A percentile compares a stretch with the other conserved stretches of the same genome.
These are phyloP conservation scores for Termitomyces eurrhizus DNA, from an alignment of 768 basidiomycete species.

Conservation along the genomic window DNA sequence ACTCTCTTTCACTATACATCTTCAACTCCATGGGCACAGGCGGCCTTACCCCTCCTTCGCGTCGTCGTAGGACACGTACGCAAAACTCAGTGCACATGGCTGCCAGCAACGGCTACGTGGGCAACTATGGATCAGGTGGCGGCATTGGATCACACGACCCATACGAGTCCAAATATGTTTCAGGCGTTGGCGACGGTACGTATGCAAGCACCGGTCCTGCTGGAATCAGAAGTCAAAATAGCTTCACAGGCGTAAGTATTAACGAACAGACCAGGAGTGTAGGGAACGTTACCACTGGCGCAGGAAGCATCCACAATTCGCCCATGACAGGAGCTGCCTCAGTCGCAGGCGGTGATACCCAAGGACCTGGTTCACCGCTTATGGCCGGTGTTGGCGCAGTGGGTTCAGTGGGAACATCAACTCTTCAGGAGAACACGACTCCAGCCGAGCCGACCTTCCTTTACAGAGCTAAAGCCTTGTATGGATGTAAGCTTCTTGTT, in stretches of 20 bases:
- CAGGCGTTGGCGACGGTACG: conserved; percentile 42
- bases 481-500: conserved; percentile 62
- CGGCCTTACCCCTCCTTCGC: conserved; percentile 76
- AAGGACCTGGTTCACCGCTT: conserved; percentile 60
- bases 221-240: conserved; percentile 50
- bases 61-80: conserved; percentile 71
- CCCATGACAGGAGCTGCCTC: conserved; percentile 37
- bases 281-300: conserved; percentile 30
- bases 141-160: conserved; percentile 67
- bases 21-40: conserved; percentile 89
- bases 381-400: conserved; percentile 67
- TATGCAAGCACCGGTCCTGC: conserved; percentile 46
- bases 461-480: conserved; percentile 86
- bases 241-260: conserved; percentile 44
- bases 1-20: conserved; percentile 77
- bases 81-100: conserved; percentile 58
- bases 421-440: conserved; percentile 21
- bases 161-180: conserved; percentile 57
- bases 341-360: conserved; percentile 40
- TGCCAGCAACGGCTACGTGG: conserved; percentile 57
- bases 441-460: conserved; percentile 40
- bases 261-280: conserved; percentile 35
- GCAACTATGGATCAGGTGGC: conserved; percentile 61
- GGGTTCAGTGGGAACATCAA: conserved; percentile 20
- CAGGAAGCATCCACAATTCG: conserved; percentile 56